These are phyloP conservation scores for Morella rubra DNA, from an alignment of 306 rosid genomes.

Conservation along the genomic window DNA sequence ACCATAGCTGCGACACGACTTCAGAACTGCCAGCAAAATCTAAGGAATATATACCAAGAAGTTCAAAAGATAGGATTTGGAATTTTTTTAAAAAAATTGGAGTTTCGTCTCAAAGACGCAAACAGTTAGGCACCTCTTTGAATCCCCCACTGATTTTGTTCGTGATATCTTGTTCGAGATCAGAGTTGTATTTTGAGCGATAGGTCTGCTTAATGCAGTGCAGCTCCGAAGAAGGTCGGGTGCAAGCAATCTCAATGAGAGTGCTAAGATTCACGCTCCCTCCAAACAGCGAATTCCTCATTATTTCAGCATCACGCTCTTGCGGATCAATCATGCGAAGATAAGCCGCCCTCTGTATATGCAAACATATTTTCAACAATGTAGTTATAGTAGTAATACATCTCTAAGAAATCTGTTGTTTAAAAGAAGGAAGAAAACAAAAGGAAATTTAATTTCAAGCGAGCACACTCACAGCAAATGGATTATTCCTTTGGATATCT, in stretches of 20 bases:
- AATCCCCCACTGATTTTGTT: constrained; percentile 10
- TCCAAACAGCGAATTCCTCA: constrained; percentile 22
- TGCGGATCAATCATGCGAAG: constrained; percentile 30
- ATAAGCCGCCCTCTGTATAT: constrained; percentile 18
- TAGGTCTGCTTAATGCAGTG: constrained; percentile 22
- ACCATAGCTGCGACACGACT: constrained; percentile 17
- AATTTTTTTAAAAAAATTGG: too few species aligned
- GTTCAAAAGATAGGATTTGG: background rate
- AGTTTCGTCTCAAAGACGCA: too few species aligned
- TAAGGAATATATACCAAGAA: background rate
- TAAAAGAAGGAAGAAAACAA: too few species aligned
- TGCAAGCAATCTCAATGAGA: constrained; percentile 23
- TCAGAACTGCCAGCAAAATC: constrained; percentile 20
- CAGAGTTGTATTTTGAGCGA: constrained; percentile 13
- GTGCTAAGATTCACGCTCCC: constrained; percentile 5
- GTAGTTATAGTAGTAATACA: too few species aligned
- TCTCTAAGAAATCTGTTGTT: too few species aligned
- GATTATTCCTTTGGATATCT: constrained; percentile 12
- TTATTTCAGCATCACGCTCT: constrained; percentile 27
- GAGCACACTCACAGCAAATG: constrained; percentile 19
- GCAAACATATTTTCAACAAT: background rate
- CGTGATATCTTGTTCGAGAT: constrained; percentile 19
- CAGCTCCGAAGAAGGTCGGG: constrained; percentile 21
- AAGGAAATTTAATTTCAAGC: background rate
- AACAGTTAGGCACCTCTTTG: constrained; percentile 7